phyloP scores from a whole-genome alignment of 176 grass and related monocot genomes.

The Cymbopogon citratus region DNA sequence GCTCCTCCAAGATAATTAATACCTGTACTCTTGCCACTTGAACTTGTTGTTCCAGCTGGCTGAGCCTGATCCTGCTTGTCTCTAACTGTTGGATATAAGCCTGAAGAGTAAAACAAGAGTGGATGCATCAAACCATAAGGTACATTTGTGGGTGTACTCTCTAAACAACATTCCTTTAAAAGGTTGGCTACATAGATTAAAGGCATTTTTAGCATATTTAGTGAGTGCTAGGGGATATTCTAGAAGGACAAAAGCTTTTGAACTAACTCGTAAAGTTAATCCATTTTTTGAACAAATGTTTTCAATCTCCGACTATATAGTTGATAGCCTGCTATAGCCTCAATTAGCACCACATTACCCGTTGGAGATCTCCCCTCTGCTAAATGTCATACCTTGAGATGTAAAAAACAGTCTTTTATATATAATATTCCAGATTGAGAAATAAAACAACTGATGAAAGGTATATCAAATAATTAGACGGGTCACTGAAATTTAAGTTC shows the following conservation, averaged over 20 bases:
- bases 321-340: too few relatives aligned
- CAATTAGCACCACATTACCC: too few relatives aligned
- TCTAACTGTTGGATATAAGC: conserved; percentile 90
- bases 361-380: too few relatives aligned
- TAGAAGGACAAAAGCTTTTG: too few relatives aligned
- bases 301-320: too few relatives aligned
- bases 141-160: neutral
- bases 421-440: too few relatives aligned
- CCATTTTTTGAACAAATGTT: too few relatives aligned
- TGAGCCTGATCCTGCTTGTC: conserved; percentile 62
- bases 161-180: neutral
- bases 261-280: too few relatives aligned
- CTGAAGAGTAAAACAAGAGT: conserved; percentile 33
- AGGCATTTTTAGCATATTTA: neutral
- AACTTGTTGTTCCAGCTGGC: conserved; percentile 68
- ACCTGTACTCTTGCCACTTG: conserved; percentile 74
- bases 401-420: too few relatives aligned
- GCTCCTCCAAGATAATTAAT: neutral
- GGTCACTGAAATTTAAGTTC: too few relatives aligned
- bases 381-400: too few relatives aligned
- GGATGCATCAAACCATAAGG: neutral
- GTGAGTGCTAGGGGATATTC: too few relatives aligned
- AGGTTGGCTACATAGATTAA: neutral
- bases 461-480: neutral
- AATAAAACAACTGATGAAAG: neutral